These are phyloP conservation scores for Neurospora africana DNA, from an alignment of 495 filamentous ascomycete genomes.

Conservation along the genomic window DNA sequence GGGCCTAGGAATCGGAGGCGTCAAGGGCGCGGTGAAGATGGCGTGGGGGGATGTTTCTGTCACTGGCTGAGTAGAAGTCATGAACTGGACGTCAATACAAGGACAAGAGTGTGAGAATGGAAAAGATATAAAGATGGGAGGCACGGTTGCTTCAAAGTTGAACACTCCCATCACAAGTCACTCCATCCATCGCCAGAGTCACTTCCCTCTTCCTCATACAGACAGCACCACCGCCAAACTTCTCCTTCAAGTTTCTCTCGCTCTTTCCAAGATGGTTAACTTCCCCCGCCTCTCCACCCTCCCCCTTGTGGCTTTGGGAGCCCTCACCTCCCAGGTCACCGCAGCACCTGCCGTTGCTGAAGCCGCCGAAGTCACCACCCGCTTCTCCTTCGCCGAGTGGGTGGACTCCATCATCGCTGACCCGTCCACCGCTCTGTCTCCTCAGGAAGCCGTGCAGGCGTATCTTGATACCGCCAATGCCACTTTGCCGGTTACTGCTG, in stretches of 20 bases:
- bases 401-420: not conserved
- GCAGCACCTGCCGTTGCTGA: not conserved
- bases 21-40: not conserved
- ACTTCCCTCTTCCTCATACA: not conserved
- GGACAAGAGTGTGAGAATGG: not conserved
- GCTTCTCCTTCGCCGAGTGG: not conserved
- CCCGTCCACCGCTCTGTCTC: not conserved
- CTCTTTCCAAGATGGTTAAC: not conserved
- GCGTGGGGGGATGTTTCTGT: not conserved
- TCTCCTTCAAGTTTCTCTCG: not conserved
- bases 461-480: not conserved
- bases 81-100: not conserved
- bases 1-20: not conserved
- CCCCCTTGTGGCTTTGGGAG: not conserved
- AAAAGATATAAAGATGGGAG: not conserved
- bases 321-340: not conserved
- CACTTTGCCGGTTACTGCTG: not conserved
- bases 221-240: not conserved
- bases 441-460: not conserved
- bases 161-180: not conserved
- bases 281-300: not conserved
- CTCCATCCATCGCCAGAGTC: not conserved
- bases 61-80: not conserved
- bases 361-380: not conserved
- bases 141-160: not conserved